These are phyloP conservation scores for Boletus bicolor DNA, from an alignment of 768 basidiomycete genomes.

Conservation along the genomic window DNA sequence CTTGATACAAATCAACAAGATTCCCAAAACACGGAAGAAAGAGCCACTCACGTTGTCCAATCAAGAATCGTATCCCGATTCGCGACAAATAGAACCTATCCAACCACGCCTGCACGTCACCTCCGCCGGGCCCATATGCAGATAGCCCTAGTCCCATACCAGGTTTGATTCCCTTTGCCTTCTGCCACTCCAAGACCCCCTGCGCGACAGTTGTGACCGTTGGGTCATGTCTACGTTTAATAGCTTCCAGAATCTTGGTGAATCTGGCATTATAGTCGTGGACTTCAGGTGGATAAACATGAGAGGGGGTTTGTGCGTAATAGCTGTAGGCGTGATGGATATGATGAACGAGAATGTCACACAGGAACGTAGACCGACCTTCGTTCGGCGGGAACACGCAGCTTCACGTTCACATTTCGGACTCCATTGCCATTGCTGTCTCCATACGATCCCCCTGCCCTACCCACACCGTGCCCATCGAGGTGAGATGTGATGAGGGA, in stretches of 20 bases:
- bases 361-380: conserved; percentile 44
- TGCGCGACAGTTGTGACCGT: conserved; percentile 97
- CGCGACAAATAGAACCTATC: conserved; percentile 97
- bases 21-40: neutral
- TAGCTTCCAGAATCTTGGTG: conserved; percentile 79
- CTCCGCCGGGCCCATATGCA: conserved; percentile 59
- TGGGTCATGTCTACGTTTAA: conserved; percentile 95
- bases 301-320: conserved; percentile 70
- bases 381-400: conserved; percentile 81
- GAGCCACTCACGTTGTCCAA: conserved; percentile 79
- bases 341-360: conserved; percentile 1
- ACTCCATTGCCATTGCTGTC: conserved; percentile 33
- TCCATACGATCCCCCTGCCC: neutral
- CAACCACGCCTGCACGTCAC: conserved; percentile 92
- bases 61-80: conserved; percentile 93
- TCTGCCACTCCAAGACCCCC: conserved; percentile 96
- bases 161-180: conserved; percentile 34
- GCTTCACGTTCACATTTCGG: conserved; percentile 54
- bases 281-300: conserved; percentile 88
- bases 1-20: conserved; percentile 38
- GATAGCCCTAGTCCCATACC: conserved; percentile 29
- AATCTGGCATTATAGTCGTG: conserved; percentile 91
- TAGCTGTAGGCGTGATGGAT: conserved; percentile 49
- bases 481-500: conserved; percentile 42
- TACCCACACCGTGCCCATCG: conserved; percentile 30